A percentile compares a stretch with the other conserved stretches of the same genome.
These are phyloP conservation scores for Diplosphaera chodatii DNA, from an alignment of 139 green algal genomes.

Conservation along the genomic window DNA sequence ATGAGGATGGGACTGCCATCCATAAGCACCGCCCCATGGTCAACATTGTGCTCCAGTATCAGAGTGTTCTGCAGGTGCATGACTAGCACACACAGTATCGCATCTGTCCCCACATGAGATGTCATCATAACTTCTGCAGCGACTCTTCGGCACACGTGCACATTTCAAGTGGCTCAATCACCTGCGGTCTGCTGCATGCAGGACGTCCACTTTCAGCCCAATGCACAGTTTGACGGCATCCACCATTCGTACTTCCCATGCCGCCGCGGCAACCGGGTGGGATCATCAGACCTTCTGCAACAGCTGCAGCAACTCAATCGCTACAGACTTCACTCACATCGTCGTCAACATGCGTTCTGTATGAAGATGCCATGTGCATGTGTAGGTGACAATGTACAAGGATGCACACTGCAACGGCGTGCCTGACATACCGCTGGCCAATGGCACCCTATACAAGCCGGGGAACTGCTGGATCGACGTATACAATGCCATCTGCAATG, in stretches of 20 bases:
- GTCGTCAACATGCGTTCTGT: too few species aligned
- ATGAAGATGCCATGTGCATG: too few species aligned
- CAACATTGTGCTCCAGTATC: slow-evolving; percentile 4
- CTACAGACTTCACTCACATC: too few species aligned
- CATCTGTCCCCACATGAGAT: too few species aligned
- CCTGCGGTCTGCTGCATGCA: neutral
- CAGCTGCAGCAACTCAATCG: too few species aligned
- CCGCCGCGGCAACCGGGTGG: neutral
- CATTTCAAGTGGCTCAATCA: too few species aligned
- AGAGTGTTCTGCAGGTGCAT: slow-evolving; percentile 1
- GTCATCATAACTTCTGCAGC: too few species aligned
- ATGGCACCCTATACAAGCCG: slow-evolving; percentile 29
- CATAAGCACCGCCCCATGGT: neutral
- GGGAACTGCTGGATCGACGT: slow-evolving; percentile 45
- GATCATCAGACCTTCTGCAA: too few species aligned
- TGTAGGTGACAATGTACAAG: slow-evolving; percentile 53
- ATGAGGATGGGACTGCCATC: neutral
- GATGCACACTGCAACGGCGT: slow-evolving; percentile 26
- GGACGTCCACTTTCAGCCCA: neutral
- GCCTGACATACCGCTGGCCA: slow-evolving; percentile 17
- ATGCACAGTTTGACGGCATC: neutral
- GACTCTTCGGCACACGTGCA: too few species aligned
- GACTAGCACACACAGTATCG: too few species aligned
- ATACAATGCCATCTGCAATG: slow-evolving; percentile 30
- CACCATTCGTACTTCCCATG: neutral